Conservation (phyloP, 73 alveolate genomes). For the Tetrahymena malaccensis region DNA sequence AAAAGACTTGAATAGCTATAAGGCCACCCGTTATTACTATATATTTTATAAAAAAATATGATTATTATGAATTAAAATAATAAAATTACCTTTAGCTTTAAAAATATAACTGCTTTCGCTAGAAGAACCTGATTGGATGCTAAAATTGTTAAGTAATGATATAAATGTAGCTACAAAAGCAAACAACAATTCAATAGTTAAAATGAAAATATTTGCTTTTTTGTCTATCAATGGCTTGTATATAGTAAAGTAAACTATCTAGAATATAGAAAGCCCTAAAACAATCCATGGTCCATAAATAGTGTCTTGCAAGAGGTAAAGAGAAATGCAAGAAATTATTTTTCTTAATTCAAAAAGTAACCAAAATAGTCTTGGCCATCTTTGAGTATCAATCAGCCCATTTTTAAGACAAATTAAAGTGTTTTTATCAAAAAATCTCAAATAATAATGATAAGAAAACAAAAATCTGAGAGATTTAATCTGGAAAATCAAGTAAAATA, state of each 20-base stretch:
- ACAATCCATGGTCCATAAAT: neutral
- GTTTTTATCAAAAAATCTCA: neutral
- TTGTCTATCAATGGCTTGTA: neutral
- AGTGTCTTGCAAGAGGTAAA: neutral
- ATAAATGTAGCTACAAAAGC: neutral
- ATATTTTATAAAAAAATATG: neutral
- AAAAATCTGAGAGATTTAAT: neutral
- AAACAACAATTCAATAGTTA: neutral
- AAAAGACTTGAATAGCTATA: neutral
- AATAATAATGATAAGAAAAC: neutral
- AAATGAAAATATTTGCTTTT: neutral
- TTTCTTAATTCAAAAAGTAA: neutral
- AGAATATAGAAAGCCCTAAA: neutral
- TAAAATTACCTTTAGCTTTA: neutral
- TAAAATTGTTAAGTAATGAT: neutral
- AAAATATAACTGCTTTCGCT: neutral
- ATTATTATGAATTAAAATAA: neutral
- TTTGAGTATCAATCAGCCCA: neutral
- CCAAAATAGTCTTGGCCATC: neutral
- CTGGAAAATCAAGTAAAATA: neutral
- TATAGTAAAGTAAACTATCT: neutral
- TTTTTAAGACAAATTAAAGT: neutral
- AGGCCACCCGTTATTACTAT: neutral
- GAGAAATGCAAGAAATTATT: neutral
- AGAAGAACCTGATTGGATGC: neutral